phyloP scores from a whole-genome alignment of 495 filamentous ascomycete species.

The Hyphodiscus hymeniophilus region DNA sequence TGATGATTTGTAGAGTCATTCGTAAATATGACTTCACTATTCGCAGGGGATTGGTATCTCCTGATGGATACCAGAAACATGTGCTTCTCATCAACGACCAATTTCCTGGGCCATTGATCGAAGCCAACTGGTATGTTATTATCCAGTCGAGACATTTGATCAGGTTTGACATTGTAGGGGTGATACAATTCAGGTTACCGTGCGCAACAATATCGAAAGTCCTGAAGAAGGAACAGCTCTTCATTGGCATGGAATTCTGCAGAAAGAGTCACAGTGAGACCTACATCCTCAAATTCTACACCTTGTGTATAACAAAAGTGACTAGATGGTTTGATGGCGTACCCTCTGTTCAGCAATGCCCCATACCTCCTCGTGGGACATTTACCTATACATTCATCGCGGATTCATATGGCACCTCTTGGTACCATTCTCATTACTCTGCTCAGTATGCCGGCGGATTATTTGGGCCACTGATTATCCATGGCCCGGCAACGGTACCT shows the following conservation, averaged over 20 bases:
- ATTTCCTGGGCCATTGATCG: conserved; percentile 36
- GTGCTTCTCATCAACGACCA: conserved; percentile 38
- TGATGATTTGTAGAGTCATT: conserved; percentile 24
- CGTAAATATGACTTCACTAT: conserved; percentile 35
- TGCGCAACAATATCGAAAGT: conserved; percentile 45
- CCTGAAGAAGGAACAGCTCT: conserved; percentile 26
- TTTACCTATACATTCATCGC: conserved; percentile 45
- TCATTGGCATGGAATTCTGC: conserved; percentile 46
- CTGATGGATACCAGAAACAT: conserved; percentile 38
- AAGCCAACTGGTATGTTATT: conserved; percentile 20
- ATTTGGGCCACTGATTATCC: conserved; percentile 36
- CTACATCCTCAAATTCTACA: neutral
- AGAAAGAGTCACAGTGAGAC: conserved; percentile 15
- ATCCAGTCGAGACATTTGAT: neutral
- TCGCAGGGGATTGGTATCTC: conserved; percentile 31
- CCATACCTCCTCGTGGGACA: conserved; percentile 31
- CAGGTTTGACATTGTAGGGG: no score
- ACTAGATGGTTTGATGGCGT: conserved; percentile 30
- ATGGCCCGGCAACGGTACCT: conserved; percentile 24
- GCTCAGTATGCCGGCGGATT: conserved; percentile 45
- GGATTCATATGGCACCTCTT: conserved; percentile 48
- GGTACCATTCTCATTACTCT: conserved; percentile 57
- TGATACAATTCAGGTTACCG: conserved; percentile 15
- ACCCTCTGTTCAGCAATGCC: conserved; percentile 36
- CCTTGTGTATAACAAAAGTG: neutral